Base-by-base conservation (phyloP, 805 yeast species). In the Cyberlindnera euphorbiiphila region DNA sequence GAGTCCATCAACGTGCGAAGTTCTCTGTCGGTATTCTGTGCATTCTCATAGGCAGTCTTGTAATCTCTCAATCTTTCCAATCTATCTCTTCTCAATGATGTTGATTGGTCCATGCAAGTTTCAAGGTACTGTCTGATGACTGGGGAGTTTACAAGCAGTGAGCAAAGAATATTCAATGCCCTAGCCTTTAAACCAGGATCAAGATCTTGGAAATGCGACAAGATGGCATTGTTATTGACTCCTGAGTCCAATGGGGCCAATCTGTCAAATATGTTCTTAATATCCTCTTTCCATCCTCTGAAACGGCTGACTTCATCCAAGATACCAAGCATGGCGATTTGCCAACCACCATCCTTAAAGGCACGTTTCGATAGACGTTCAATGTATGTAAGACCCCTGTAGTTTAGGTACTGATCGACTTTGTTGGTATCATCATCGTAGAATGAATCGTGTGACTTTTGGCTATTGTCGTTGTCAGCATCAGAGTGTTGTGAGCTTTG, bases 271-370 rank as follows among this genome's bases (percentile, higher is more conserved):
- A 81, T 71, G 22, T 70, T 66, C 6, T 60, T 62, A 32, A 82
- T 76, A 15, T 68, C 67, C 1, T 64, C 61, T 18, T 64, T 54
- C 61, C 74, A 82, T 11, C 70, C 71, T 1, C 78, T 76, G 26
- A 78, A 68, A 46, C 78, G 69, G 31, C 77, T 76, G 12, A 77
- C 76, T 33, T 69, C 65, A 15, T 78, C 75, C 28, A 89, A 67
- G 3, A 88, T 66, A 22, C 96, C 96, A 33, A 88, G 57, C 29
- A 89, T 59, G 29, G 83, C 73, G 27, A 82, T 70, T 50, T 86
- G 81, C 96, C 97, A 91, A 37, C 77, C 78, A 4, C 96, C 95
- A 51, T 86, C 88, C 50, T 72, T 77, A 58, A 85, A 93, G 45
- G 74, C 74, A 37, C 96, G 75, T 38, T 75, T 79, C 11, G 79